Conservation (phyloP, 805 yeast genomes). For the Candida cerambycidarum region DNA sequence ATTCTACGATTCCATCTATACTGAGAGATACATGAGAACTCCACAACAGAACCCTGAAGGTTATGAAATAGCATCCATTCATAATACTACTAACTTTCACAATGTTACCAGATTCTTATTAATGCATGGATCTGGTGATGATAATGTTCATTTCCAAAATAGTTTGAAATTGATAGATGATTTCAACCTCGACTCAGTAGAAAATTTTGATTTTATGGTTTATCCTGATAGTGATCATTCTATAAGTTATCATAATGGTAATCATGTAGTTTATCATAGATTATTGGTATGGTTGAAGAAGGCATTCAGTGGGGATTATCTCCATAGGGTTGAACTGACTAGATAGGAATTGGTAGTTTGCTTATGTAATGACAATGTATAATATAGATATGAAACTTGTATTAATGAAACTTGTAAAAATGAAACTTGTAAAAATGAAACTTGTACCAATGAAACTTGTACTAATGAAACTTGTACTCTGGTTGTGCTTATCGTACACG, state of each 20-base stretch:
- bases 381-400: no score
- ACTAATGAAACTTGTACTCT: no score
- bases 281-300: slow-evolving; percentile 64
- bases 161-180: slow-evolving; percentile 74
- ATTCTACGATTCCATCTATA: slow-evolving; percentile 87
- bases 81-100: slow-evolving; percentile 55
- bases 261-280: slow-evolving; percentile 67
- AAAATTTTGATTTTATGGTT: slow-evolving; percentile 79
- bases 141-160: slow-evolving; percentile 94
- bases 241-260: slow-evolving; percentile 78
- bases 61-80: slow-evolving; percentile 57
- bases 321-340: no score
- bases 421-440: no score
- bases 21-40: slow-evolving; percentile 90
- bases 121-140: slow-evolving; percentile 98
- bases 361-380: no score
- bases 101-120: slow-evolving; percentile 66
- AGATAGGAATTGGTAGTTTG: no score
- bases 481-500: no score
- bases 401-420: no score
- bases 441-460: no score
- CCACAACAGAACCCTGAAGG: slow-evolving; percentile 70
- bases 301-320: slow-evolving; percentile 41
- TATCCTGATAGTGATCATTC: slow-evolving; percentile 94
- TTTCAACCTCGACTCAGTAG: slow-evolving; percentile 51